These are phyloP conservation scores for Globisporangium okanoganense DNA, from an alignment of 352 stramenopile genomes.

Conservation along the genomic window DNA sequence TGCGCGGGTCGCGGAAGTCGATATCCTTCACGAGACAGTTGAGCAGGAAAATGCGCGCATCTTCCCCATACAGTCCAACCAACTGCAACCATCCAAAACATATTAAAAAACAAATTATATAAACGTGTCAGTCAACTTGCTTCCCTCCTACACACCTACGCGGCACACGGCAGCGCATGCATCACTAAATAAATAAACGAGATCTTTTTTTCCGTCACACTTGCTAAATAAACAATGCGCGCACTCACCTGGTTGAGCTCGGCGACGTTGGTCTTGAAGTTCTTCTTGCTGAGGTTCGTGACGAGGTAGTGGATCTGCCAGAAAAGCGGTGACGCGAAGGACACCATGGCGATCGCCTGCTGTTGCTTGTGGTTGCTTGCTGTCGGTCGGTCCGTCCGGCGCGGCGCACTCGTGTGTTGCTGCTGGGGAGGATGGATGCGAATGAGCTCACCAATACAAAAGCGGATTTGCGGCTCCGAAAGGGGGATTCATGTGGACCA, in stretches of 20 bases:
- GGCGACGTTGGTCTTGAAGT: constrained; percentile 91
- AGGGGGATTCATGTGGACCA: background rate
- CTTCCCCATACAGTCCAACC: constrained; percentile 89
- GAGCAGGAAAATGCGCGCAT: constrained; percentile 88
- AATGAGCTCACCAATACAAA: background rate
- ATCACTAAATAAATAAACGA: background rate
- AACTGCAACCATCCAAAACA: constrained; percentile 39
- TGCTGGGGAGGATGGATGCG: background rate
- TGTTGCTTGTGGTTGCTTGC: background rate
- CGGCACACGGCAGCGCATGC: background rate
- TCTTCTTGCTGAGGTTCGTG: constrained; percentile 92
- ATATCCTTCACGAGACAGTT: constrained; percentile 90
- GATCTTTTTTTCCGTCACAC: background rate
- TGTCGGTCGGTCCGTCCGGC: background rate
- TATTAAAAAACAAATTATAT: background rate
- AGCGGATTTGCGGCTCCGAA: background rate
- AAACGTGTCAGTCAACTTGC: background rate
- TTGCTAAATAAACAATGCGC: constrained; percentile 22
- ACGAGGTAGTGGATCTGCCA: constrained; percentile 94
- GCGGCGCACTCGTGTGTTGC: background rate
- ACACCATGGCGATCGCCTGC: constrained; percentile 54
- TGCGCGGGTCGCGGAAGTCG: constrained; percentile 83
- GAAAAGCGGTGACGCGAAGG: constrained; percentile 90
- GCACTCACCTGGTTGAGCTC: constrained; percentile 87
- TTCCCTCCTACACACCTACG: background rate